Percentiles rank a stretch among this genome's conserved stretches.
Conservation (phyloP, 768 basidiomycete species). For the Xerocomellus amylosporus region DNA sequence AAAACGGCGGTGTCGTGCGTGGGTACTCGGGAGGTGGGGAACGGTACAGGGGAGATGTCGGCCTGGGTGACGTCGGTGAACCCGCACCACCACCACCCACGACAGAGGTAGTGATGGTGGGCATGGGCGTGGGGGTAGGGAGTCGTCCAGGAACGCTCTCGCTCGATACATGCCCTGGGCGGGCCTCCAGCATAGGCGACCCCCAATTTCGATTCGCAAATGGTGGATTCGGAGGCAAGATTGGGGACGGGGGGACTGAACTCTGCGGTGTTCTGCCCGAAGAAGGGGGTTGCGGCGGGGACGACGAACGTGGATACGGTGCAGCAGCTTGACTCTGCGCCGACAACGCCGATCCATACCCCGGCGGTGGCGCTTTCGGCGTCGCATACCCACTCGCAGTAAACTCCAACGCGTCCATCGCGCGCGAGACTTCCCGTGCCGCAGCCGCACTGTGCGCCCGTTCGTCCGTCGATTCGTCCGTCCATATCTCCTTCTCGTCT, state of each 20-base stretch:
- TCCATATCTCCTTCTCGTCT: slow-evolving; percentile 30
- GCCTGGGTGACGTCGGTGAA: slow-evolving; percentile 1
- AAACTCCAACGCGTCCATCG: slow-evolving; percentile 56
- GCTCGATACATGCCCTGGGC: slow-evolving; percentile 1
- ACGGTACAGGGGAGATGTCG: slow-evolving; percentile 8
- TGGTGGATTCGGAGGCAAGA: slow-evolving; percentile 38
- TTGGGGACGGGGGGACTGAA: slow-evolving; percentile 26
- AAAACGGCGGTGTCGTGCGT: slow-evolving; percentile 34
- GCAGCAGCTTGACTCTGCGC: slow-evolving; percentile 1
- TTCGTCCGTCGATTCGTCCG: slow-evolving; percentile 42
- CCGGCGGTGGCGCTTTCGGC: slow-evolving; percentile 13
- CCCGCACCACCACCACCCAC: neutral
- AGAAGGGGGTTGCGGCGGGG: neutral
- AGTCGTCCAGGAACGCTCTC: slow-evolving; percentile 9
- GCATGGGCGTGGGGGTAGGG: slow-evolving; percentile 5
- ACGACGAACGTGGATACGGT: neutral
- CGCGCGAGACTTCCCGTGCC: slow-evolving; percentile 63
- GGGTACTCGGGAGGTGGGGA: slow-evolving; percentile 49
- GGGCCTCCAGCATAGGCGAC: slow-evolving; percentile 7
- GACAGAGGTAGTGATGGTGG: neutral
- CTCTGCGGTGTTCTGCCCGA: slow-evolving; percentile 11
- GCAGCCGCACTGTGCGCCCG: slow-evolving; percentile 60
- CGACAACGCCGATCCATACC: slow-evolving; percentile 1
- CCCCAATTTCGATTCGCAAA: slow-evolving; percentile 35
- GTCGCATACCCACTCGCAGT: slow-evolving; percentile 21